Evolutionary conservation across 148 eudicot species (phyloP).

Genomic region (Nepenthes gracilis): DNA sequence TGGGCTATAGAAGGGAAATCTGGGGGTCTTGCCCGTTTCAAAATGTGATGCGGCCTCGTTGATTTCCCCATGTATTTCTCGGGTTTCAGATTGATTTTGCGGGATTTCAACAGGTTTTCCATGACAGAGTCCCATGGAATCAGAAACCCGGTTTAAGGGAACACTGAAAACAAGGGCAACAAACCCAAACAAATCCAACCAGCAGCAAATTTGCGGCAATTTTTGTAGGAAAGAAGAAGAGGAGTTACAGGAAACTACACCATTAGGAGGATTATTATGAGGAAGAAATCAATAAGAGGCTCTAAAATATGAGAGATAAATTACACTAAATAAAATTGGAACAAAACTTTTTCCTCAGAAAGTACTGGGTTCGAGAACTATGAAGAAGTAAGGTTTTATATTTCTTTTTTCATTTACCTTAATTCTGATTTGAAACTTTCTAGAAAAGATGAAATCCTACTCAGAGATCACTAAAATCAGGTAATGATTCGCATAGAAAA

Average conservation of each 20-base stretch:
- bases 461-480: not conserved
- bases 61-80: not conserved
- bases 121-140: slow-evolving; percentile 88
- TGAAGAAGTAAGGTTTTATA: not conserved
- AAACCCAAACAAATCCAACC: not conserved
- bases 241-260: slow-evolving; percentile 6
- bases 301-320: not conserved
- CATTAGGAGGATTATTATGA: slow-evolving; percentile 5
- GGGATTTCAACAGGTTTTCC: slow-evolving; percentile 72
- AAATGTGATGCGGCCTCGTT: not conserved
- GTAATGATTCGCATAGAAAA: not conserved
- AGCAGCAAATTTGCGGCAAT: not conserved
- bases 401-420: not conserved
- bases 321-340: not conserved
- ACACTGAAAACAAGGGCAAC: slow-evolving; percentile 4
- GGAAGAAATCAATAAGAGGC: not conserved
- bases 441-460: not conserved
- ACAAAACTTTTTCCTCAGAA: not conserved
- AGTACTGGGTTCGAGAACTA: not conserved
- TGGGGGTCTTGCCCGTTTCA: slow-evolving; percentile 3
- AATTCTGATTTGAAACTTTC: no score
- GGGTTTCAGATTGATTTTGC: slow-evolving; percentile 27
- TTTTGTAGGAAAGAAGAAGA: not conserved
- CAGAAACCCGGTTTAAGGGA: slow-evolving; percentile 23
- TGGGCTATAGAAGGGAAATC: slow-evolving; percentile 22